Evolutionary conservation across 1,139 yeast species (phyloP).

Genomic region (Yamadazyma oceani): DNA sequence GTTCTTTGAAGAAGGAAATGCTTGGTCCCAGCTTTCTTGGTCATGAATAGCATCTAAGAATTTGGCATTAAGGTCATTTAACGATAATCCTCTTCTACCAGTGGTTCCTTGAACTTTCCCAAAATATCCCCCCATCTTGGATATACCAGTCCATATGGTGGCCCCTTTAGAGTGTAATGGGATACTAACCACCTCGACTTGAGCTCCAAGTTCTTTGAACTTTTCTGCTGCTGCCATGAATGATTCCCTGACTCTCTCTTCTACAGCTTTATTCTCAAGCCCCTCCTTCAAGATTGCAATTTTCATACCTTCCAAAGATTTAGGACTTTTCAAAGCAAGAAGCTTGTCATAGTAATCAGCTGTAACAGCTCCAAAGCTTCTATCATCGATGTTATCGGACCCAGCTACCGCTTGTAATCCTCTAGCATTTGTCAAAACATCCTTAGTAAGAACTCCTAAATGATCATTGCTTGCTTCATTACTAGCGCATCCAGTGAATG

Average conservation of each 20-base stretch:
- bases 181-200: slow-evolving; percentile 33
- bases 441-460: slow-evolving; percentile 17
- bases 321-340: slow-evolving; percentile 18
- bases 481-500: slow-evolving; percentile 17
- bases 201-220: slow-evolving; percentile 44
- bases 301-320: slow-evolving; percentile 50
- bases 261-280: slow-evolving; percentile 30
- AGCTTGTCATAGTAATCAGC: slow-evolving; percentile 42
- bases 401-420: slow-evolving; percentile 33
- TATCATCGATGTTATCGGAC: slow-evolving; percentile 32
- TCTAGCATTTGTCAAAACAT: slow-evolving; percentile 30
- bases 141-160: slow-evolving; percentile 29
- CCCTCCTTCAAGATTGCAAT: slow-evolving; percentile 33
- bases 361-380: slow-evolving; percentile 14
- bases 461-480: slow-evolving; percentile 17
- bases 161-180: slow-evolving; percentile 35
- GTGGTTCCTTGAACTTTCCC: slow-evolving; percentile 26
- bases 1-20: slow-evolving; percentile 8
- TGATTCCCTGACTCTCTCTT: slow-evolving; percentile 22
- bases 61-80: slow-evolving; percentile 8
- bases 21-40: slow-evolving; percentile 9
- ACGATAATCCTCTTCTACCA: slow-evolving; percentile 9
- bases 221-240: slow-evolving; percentile 38
- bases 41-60: slow-evolving; percentile 7
- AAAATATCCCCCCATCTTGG: slow-evolving; percentile 17